phyloP scores from a whole-genome alignment of 2,329 filamentous ascomycete species.

The Tolypocladium capitatum region DNA sequence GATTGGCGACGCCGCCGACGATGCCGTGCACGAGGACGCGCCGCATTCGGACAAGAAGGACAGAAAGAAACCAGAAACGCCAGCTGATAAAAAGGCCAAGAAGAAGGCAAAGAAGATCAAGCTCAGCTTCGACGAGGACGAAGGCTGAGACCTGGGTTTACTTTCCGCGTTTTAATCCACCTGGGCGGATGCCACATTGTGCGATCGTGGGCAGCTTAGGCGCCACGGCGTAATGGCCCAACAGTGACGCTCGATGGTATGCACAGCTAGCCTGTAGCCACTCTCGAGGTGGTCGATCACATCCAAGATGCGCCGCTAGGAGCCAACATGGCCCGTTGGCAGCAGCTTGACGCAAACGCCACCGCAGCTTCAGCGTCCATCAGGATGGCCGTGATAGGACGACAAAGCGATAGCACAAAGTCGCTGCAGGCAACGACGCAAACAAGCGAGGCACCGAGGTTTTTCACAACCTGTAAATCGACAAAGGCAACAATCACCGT shows the following conservation, averaged over 20 bases:
- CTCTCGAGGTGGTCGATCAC: background rate
- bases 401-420: background rate
- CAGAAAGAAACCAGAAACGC: conserved; percentile 7
- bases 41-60: conserved; percentile 4
- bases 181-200: background rate
- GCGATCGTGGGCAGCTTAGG: background rate
- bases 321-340: background rate
- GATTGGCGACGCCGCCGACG: conserved; percentile 20
- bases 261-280: background rate
- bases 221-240: background rate
- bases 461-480: conserved; percentile 19
- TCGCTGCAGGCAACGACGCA: background rate
- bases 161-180: background rate
- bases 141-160: conserved; percentile 21
- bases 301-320: background rate
- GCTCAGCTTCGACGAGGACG: conserved; percentile 53
- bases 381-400: background rate
- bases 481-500: conserved; percentile 22
- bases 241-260: background rate
- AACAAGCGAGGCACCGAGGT: conserved; percentile 8
- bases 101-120: conserved; percentile 53
- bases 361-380: background rate
- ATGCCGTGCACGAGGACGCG: conserved; percentile 7
- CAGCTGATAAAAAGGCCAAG: conserved; percentile 23
- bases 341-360: background rate